Evolutionary conservation across 345 rosid species (phyloP).

Genomic region (Acer saccharum): DNA sequence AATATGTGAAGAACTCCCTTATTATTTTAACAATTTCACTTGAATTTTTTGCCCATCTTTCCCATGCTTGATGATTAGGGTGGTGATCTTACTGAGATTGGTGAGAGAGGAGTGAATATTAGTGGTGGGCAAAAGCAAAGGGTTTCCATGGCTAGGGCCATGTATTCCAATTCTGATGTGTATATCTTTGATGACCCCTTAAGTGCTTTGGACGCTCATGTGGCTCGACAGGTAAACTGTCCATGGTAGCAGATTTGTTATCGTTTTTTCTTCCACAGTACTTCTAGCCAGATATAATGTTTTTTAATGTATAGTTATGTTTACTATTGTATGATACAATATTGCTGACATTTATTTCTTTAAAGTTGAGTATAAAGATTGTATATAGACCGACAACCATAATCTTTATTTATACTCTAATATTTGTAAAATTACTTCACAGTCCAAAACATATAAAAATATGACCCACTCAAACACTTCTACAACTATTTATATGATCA

Average conservation of each 20-base stretch:
- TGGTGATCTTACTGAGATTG: slow-evolving; percentile 99
- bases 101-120: slow-evolving; percentile 99
- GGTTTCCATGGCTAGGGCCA: slow-evolving; percentile 99
- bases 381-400: background rate
- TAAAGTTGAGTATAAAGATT: slow-evolving; percentile 16
- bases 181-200: slow-evolving; percentile 96
- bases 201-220: slow-evolving; percentile 99
- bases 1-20: slow-evolving; percentile 16
- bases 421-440: too few relatives aligned
- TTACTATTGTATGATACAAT: background rate
- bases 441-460: too few relatives aligned
- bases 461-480: too few relatives aligned
- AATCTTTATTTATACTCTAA: too few relatives aligned
- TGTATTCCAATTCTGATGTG: slow-evolving; percentile 88
- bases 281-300: slow-evolving; percentile 8
- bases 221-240: slow-evolving; percentile 82
- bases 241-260: slow-evolving; percentile 5
- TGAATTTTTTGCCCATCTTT: slow-evolving; percentile 22
- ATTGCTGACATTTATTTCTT: background rate
- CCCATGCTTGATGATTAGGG: slow-evolving; percentile 59
- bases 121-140: slow-evolving; percentile 99
- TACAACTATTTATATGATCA: too few relatives aligned
- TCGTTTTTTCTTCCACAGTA: background rate
- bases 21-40: slow-evolving; percentile 6
- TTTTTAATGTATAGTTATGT: slow-evolving; percentile 1